Conservation (phyloP, 306 rosid species). For the Fragaria vesca region DNA sequence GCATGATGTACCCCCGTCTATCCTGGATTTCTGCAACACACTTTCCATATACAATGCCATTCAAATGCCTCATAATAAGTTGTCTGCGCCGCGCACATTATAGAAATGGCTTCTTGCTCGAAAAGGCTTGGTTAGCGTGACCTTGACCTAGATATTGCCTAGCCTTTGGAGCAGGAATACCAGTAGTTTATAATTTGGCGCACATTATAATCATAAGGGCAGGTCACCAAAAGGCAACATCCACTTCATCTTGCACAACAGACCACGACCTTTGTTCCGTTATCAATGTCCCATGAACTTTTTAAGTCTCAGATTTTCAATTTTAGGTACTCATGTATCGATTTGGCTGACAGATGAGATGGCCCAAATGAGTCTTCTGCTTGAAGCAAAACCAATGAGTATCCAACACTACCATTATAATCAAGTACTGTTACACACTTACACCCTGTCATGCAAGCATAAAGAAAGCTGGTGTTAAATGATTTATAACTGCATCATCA, state of each 20-base stretch:
- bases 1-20: neutral
- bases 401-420: conserved; percentile 18
- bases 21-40: conserved; percentile 6
- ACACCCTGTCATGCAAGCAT: conserved; percentile 60
- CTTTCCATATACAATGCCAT: neutral
- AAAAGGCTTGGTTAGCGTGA: neutral
- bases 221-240: conserved; percentile 34
- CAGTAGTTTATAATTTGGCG: conserved; percentile 16
- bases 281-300: conserved; percentile 30
- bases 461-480: conserved; percentile 38
- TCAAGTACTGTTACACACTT: conserved; percentile 45
- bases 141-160: neutral
- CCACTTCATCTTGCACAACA: conserved; percentile 35
- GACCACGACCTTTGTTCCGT: conserved; percentile 36
- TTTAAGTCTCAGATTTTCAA: conserved; percentile 2
- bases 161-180: neutral
- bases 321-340: conserved; percentile 26
- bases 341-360: conserved; percentile 43
- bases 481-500: conserved; percentile 29
- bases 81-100: conserved; percentile 3
- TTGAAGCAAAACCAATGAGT: conserved; percentile 38
- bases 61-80: neutral
- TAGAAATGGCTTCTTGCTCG: neutral
- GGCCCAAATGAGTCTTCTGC: conserved; percentile 43
- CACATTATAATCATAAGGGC: conserved; percentile 46